Evolutionary conservation across 352 stramenopile genomes (phyloP), one percentile per base, ranked within the genome.

Genomic region (Phytopythium montanum): DNA sequence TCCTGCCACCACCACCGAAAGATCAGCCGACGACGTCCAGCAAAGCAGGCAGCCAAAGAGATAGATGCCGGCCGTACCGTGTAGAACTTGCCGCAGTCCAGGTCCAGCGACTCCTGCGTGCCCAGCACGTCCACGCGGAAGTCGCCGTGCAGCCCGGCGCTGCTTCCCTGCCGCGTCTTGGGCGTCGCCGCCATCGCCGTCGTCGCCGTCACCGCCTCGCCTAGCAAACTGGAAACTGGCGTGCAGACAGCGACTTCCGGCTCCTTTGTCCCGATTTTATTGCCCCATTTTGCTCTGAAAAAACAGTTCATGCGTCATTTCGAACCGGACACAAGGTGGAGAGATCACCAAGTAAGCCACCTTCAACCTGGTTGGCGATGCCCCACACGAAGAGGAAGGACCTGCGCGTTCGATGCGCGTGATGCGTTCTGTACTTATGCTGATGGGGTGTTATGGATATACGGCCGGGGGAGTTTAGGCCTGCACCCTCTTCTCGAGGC

Each of bases 1-100:
- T 94, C 85, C 85, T 94, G 36, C 29, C 36, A 3, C 21, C 33
- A 38, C 33, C 5, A 38, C 14, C 5, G 13, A n/a, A 12, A 56
- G 31, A 1, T 4, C 3, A 38, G 31, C 3, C 3, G 8, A 6
- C 23, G 26, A 34, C 8, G 26, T 6, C 13, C 26, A 41, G 3
- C 9, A 13, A 19, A 41, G 3, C 9, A 13, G 39, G 14, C 12
- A 13, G 34, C 34, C 9, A 16, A 31, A 28, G 4, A 16, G 51
- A 44, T n/a, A n/a, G 33, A 7, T 2, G 51, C 5, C 51, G 5
- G 3, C 10, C 65, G 12, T 53, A 92, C 85, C 73, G 85, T 94
- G 67, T 90, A 94, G 59, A 92, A 94, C 62, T 92, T 94, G 70
- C 81, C 71, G 64, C 85, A 89, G 52, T 94, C 85, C 25, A 92